phyloP scores from a whole-genome alignment of 2,329 filamentous ascomycete genomes.

The Pestalotiopsis sp. region DNA sequence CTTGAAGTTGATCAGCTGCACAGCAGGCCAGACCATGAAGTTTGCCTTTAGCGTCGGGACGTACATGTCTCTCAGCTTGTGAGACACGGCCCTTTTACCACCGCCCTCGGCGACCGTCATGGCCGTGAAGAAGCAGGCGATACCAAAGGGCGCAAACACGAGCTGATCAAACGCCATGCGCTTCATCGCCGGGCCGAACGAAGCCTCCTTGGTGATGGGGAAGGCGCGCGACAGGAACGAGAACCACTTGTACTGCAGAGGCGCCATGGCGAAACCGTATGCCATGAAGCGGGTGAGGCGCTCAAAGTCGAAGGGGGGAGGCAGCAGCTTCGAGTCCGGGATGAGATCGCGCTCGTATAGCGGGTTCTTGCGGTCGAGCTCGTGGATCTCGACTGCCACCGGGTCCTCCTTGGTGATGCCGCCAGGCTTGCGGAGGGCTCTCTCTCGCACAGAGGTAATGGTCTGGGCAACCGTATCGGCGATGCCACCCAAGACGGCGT shows the following conservation, averaged over 20 bases:
- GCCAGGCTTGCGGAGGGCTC: constrained; percentile 63
- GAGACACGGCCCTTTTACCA: constrained; percentile 73
- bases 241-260: constrained; percentile 96
- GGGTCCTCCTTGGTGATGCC: constrained; percentile 64
- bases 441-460: constrained; percentile 79
- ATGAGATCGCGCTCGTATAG: constrained; percentile 67
- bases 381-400: constrained; percentile 84
- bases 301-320: constrained; percentile 93
- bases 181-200: constrained; percentile 80
- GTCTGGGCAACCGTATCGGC: constrained; percentile 96
- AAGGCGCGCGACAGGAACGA: constrained; percentile 80
- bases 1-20: constrained; percentile 96
- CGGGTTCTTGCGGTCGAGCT: constrained; percentile 80
- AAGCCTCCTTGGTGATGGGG: constrained; percentile 77
- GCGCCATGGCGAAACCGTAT: constrained; percentile 95
- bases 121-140: constrained; percentile 88
- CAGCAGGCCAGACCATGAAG: constrained; percentile 90
- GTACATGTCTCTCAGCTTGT: constrained; percentile 93
- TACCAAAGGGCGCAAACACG: constrained; percentile 85
- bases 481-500: constrained; percentile 91
- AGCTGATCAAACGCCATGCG: constrained; percentile 91
- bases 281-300: constrained; percentile 93
- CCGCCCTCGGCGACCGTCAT: constrained; percentile 97
- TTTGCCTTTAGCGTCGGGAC: constrained; percentile 94
- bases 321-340: constrained; percentile 61